Conservation (phyloP, 2,329 filamentous ascomycete species). For the Magnaporthales sp. region DNA sequence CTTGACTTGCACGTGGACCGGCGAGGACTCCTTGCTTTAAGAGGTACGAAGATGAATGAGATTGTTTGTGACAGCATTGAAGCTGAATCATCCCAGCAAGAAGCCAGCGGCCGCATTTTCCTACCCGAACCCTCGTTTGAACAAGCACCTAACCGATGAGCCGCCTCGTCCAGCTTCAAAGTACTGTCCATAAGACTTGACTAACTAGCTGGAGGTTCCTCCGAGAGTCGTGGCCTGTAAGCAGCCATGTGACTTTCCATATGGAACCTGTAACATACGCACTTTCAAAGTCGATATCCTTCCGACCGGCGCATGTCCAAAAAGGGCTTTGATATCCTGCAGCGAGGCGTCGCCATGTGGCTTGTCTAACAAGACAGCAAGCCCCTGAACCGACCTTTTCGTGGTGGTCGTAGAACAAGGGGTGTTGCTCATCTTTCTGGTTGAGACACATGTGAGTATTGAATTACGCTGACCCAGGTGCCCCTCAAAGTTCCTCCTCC, state of each 20-base stretch:
- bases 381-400: not conserved
- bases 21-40: not conserved
- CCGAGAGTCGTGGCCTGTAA: not conserved
- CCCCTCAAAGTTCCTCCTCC: slow-evolving; percentile 5
- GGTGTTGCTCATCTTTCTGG: not conserved
- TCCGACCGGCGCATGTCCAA: not conserved
- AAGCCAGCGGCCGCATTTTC: not conserved
- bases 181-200: not conserved
- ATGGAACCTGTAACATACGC: too few relatives aligned
- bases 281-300: not conserved
- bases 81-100: not conserved
- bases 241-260: not conserved
- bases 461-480: not conserved
- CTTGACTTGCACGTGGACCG: not conserved
- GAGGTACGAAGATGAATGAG: not conserved
- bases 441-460: not conserved
- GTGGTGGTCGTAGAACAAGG: not conserved
- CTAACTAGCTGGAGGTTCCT: not conserved
- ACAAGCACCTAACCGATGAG: not conserved
- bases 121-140: not conserved
- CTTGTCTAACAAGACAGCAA: not conserved
- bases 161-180: not conserved
- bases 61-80: not conserved
- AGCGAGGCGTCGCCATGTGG: not conserved
- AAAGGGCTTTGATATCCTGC: not conserved